Conservation (phyloP, 495 filamentous ascomycete genomes). For the Filosporella fistucella region DNA sequence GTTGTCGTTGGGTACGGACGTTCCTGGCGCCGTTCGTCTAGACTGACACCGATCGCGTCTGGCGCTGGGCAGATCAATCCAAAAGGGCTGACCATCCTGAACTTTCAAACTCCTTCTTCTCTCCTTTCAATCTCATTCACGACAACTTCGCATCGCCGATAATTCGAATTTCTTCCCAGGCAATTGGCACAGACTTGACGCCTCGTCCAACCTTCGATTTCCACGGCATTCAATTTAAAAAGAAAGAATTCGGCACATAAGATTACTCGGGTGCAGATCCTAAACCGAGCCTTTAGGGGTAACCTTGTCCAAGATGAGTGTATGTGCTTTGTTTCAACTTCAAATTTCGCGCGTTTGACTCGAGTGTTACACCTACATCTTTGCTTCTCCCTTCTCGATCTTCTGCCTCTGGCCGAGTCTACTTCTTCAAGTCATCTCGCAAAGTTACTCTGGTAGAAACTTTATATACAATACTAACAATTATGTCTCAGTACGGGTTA, state of each 20-base stretch:
- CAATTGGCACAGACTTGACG: not conserved
- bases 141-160: not conserved
- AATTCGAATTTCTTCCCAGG: not conserved
- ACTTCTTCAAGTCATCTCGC: conserved; percentile 8
- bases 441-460: conserved; percentile 25
- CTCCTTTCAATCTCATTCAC: not conserved
- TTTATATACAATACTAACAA: conserved; percentile 15
- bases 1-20: conserved; percentile 6
- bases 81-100: not conserved
- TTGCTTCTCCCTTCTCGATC: not conserved
- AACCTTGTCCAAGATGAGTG: conserved; percentile 29
- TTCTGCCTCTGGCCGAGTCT: not conserved
- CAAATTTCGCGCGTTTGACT: conserved; percentile 5
- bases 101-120: too few relatives aligned
- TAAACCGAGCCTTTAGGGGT: conserved; percentile 7
- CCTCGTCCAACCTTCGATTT: not conserved
- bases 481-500: conserved; percentile 25
- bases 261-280: too few relatives aligned
- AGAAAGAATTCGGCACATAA: too few relatives aligned
- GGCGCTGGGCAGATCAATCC: conserved; percentile 10
- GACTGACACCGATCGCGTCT: conserved; percentile 6
- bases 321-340: conserved; percentile 25
- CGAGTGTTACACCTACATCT: not conserved
- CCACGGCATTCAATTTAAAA: not conserved
- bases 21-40: conserved; percentile 11